phyloP scores from a whole-genome alignment of 2,329 filamentous ascomycete genomes.

The Parafenestella ontariensis region DNA sequence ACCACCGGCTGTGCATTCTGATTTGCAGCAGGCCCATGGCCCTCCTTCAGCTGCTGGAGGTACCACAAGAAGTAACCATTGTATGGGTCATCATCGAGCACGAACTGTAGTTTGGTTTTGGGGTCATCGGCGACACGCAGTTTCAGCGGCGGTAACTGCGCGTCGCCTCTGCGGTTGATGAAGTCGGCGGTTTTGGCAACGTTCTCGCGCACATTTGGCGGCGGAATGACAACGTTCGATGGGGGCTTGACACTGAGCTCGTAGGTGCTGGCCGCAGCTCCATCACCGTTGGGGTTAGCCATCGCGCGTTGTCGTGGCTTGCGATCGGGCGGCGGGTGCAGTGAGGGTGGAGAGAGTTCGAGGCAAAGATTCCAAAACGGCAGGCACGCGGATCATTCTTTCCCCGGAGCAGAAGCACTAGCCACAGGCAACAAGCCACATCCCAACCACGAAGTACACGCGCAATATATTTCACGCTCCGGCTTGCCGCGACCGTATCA shows the following conservation, averaged over 20 bases:
- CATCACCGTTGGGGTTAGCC: slow-evolving; percentile 39
- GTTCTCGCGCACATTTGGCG: slow-evolving; percentile 79
- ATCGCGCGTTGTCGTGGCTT: slow-evolving; percentile 21
- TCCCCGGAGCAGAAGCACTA: slow-evolving; percentile 3
- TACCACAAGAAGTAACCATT: slow-evolving; percentile 91
- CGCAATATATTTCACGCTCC: slow-evolving; percentile 8
- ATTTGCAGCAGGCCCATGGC: slow-evolving; percentile 68
- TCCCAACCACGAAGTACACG: slow-evolving; percentile 13
- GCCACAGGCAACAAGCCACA: slow-evolving; percentile 17
- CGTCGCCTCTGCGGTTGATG: slow-evolving; percentile 70
- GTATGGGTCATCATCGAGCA: slow-evolving; percentile 82
- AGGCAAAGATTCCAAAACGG: slow-evolving; percentile 13
- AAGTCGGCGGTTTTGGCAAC: slow-evolving; percentile 97
- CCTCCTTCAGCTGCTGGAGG: slow-evolving; percentile 81
- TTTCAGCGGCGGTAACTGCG: slow-evolving; percentile 84
- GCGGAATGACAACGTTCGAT: slow-evolving; percentile 83
- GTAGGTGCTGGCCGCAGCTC: slow-evolving; percentile 14
- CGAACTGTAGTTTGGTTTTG: slow-evolving; percentile 91
- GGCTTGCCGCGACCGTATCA: neutral
- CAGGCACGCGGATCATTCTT: slow-evolving; percentile 9
- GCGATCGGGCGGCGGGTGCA: slow-evolving; percentile 15
- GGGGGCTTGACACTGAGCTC: slow-evolving; percentile 68
- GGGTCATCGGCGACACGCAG: slow-evolving; percentile 83
- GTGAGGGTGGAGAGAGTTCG: neutral
- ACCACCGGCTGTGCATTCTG: slow-evolving; percentile 29